Evolutionary conservation across 805 yeast species (phyloP).

Genomic region (Saturnispora sanitii): DNA sequence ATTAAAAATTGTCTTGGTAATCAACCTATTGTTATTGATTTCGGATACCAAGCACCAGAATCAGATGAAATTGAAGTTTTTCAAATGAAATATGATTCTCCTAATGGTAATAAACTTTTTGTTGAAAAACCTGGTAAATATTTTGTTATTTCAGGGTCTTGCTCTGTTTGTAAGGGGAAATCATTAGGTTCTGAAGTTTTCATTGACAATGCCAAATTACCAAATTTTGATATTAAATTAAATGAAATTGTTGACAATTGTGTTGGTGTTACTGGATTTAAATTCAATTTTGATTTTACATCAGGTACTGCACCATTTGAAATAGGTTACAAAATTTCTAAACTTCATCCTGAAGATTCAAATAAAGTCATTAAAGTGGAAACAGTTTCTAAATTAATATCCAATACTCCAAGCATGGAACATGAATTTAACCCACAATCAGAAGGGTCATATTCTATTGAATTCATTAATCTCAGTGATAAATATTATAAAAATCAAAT

Average conservation of each 20-base stretch:
- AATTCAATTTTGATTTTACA: constrained; percentile 55
- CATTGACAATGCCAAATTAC: constrained; percentile 33
- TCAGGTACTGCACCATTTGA: constrained; percentile 76
- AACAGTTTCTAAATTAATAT: constrained; percentile 23
- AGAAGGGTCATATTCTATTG: constrained; percentile 76
- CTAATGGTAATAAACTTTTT: constrained; percentile 19
- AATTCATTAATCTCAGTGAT: constrained; percentile 56
- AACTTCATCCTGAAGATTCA: constrained; percentile 32
- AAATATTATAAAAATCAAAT: constrained; percentile 38
- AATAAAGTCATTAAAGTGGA: constrained; percentile 17
- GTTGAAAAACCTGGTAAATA: constrained; percentile 61
- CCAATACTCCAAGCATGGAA: constrained; percentile 26
- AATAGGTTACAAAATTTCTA: constrained; percentile 52
- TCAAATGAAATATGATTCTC: constrained; percentile 17
- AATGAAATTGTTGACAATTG: constrained; percentile 72
- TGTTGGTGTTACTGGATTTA: constrained; percentile 80
- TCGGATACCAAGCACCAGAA: neutral
- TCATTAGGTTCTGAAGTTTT: constrained; percentile 47
- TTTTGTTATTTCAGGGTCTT: constrained; percentile 40
- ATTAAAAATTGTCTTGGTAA: constrained; percentile 19
- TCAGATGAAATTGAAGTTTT: constrained; percentile 11
- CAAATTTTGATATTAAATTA: constrained; percentile 37
- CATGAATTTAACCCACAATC: constrained; percentile 65
- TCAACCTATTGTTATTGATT: constrained; percentile 23
- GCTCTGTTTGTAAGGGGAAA: constrained; percentile 59